Evolutionary conservation across 83 land plant species (phyloP), one percentile per base, ranked within the genome.

Genomic region (Thuja plicata): DNA sequence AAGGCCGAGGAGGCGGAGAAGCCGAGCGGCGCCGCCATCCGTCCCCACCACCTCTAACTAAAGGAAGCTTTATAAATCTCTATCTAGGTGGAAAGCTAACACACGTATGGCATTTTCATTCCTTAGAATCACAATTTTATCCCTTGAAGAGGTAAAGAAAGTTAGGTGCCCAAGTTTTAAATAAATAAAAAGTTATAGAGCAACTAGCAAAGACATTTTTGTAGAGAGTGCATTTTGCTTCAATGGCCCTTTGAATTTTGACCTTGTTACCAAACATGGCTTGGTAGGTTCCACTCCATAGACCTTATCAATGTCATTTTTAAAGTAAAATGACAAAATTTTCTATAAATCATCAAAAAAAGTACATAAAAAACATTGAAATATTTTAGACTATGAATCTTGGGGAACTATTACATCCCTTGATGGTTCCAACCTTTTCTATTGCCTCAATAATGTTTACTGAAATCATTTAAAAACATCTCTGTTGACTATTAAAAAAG

Each of bases 251-350:
- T 3, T 5, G 5, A 43, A 43, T 43, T 43, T 43, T 43, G 45
- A 5, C 45, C 45, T 43, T 5, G 5, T 43, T 43, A 43, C 3
- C 3, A 43, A 5, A 5, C 5, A 43, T 3, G 45, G 45, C 45
- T 43, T 43, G 45, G 3, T 43, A 43, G 5, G 5, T 43, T 43
- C 94, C 16, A 93, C 88, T 16, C 92, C 87, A 35, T 92, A 89
- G 34, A 78, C 86, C 7, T 89, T 91, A 88, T 93, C 96, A 52
- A 92, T 90, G 86, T 94, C 93, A 55, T 87, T 89, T 43, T 93
- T 94, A 90, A 94, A 94, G 77, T 94, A 94, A 4, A 90, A 94
- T 17, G 94, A 94, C 8, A 94, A 87, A 84, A 91, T 92, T 80
- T 93, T 90, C 94, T 94, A 87, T 40, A 90, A 80, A 19, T 0